phyloP scores from a whole-genome alignment of 768 basidiomycete genomes.

The Cystobasidium ongulense region DNA sequence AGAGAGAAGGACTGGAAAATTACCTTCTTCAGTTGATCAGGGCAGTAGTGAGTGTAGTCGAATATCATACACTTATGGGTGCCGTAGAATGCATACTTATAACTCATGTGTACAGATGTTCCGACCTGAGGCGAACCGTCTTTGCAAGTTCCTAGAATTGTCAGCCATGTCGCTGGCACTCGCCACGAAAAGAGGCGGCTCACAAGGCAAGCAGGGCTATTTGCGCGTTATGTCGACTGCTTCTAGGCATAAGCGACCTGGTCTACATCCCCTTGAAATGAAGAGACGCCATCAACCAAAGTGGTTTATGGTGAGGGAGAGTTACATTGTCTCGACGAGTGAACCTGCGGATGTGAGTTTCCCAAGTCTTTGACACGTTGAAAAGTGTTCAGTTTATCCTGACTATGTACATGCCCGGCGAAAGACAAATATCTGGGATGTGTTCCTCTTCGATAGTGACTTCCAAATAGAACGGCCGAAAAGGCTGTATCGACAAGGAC shows the following conservation, averaged over 20 bases:
- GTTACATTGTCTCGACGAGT: conserved; percentile 74
- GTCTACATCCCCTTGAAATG: conserved; percentile 47
- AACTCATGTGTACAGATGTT: conserved; percentile 66
- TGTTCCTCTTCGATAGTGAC: conserved; percentile 80
- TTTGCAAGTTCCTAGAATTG: conserved; percentile 84
- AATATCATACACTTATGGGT: no score
- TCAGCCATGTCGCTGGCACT: conserved; percentile 75
- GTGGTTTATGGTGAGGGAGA: conserved; percentile 90
- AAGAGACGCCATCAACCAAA: conserved; percentile 54
- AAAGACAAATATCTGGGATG: conserved; percentile 80
- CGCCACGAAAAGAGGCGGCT: conserved; percentile 58
- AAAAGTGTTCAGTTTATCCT: neutral
- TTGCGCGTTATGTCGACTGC: conserved; percentile 58
- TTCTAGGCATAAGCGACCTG: conserved; percentile 53
- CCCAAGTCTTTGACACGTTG: no score
- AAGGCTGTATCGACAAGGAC: conserved; percentile 75
- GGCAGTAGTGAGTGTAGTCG: conserved; percentile 66
- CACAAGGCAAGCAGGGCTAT: conserved; percentile 85
- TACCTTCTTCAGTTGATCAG: conserved; percentile 82
- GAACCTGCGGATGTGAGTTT: conserved; percentile 71
- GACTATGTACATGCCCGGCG: neutral
- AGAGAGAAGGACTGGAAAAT: conserved; percentile 72
- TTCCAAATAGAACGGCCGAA: conserved; percentile 85
- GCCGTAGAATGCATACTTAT: no score
- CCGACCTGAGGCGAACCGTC: conserved; percentile 79